phyloP scores from a whole-genome alignment of 192 early-diverging fungal species.

The Podila epicladia region DNA sequence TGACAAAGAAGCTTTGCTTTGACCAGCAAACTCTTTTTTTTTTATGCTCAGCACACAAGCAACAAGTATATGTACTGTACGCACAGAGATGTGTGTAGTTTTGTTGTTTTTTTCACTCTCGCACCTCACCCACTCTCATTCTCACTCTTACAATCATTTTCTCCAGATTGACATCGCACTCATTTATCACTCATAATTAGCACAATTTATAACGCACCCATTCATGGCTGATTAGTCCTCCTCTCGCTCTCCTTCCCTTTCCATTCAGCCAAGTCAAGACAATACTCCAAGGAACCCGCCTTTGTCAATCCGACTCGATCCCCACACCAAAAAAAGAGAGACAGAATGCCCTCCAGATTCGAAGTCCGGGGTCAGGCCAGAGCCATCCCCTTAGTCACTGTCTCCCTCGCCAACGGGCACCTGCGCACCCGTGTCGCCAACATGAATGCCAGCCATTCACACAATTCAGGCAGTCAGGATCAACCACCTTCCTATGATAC shows the following conservation, averaged over 20 bases:
- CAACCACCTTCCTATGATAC: conserved; percentile 30
- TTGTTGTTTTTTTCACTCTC: background rate
- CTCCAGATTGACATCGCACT: background rate
- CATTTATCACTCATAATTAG: background rate
- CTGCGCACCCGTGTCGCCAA: conserved; percentile 26
- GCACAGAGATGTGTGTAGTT: background rate
- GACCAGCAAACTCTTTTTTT: no score
- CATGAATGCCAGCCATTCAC: background rate
- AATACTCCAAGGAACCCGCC: background rate
- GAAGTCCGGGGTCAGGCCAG: conserved; percentile 22
- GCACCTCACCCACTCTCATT: background rate
- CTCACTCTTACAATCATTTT: background rate
- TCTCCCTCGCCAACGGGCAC: conserved; percentile 34
- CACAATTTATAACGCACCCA: no score
- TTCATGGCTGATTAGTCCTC: background rate
- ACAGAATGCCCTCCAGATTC: conserved; percentile 14
- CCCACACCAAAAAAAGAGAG: background rate
- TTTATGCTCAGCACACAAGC: no score
- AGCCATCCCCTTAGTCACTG: conserved; percentile 45
- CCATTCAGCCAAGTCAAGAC: background rate
- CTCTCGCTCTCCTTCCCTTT: background rate
- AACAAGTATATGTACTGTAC: no score
- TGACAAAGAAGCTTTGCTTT: no score
- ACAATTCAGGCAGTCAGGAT: background rate
- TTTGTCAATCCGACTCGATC: background rate